These are phyloP conservation scores for Aspergillus wentii DNA, from an alignment of 495 filamentous ascomycete species.

Conservation along the genomic window DNA sequence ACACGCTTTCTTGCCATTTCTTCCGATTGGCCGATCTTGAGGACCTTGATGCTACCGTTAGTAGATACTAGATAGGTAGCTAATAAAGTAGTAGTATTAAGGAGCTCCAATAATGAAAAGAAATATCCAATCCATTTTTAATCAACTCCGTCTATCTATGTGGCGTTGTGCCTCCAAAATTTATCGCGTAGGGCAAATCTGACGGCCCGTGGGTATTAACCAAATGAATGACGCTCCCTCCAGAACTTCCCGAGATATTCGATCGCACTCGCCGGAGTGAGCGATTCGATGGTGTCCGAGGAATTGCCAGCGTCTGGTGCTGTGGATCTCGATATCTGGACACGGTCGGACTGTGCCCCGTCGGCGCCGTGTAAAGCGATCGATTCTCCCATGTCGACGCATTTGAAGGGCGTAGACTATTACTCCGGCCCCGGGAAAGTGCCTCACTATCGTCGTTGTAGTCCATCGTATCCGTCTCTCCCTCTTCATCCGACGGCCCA, in stretches of 20 bases:
- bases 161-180: conserved; percentile 19
- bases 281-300: conserved; percentile 29
- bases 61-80: no score
- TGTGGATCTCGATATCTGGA: not conserved
- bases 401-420: conserved; percentile 27
- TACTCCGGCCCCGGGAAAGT: conserved; percentile 18
- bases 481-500: conserved; percentile 41
- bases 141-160: conserved; percentile 7
- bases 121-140: not conserved
- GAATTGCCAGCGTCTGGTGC: conserved; percentile 2
- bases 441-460: conserved; percentile 17
- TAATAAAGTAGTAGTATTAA: no score
- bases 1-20: no score
- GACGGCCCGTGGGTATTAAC: conserved; percentile 27
- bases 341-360: conserved; percentile 12
- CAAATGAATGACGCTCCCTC: conserved; percentile 43
- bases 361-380: conserved; percentile 28
- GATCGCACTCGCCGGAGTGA: conserved; percentile 35
- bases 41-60: no score
- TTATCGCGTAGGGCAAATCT: conserved; percentile 43
- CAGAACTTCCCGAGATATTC: conserved; percentile 32
- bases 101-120: not conserved
- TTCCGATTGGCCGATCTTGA: no score
- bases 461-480: conserved; percentile 39
- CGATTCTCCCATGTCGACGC: conserved; percentile 27